Evolutionary conservation across 306 rosid species (phyloP), one percentile per base, ranked within the genome.

Genomic region (Alnus glutinosa): DNA sequence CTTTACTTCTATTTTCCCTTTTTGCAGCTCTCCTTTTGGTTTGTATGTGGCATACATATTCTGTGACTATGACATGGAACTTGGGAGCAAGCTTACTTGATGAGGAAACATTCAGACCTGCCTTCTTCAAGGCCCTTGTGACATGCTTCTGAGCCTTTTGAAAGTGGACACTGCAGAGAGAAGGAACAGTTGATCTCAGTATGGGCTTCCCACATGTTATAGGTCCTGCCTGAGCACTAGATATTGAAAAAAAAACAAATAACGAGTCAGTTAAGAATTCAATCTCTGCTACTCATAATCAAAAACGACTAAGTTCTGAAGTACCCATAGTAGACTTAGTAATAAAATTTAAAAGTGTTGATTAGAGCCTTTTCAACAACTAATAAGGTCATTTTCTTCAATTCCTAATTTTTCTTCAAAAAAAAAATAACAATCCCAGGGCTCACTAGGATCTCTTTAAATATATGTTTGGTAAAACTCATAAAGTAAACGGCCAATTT

Each of bases 191-290:
- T 48, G 97, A 80, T 78, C 89, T 87, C 84, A 87, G 13, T 78
- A 90, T 85, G n/a, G 95, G 97, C 83, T 91, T 93, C 47, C 82
- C 78, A 59, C 93, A 91, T 1, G 83, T 71, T 37, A 91, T 81
- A 2, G 93, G 90, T 66, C 94, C 97, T 7, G 87, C 79, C 80
- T 83, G 82, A 79, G 83, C 84, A 70, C 89, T 91, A 28, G 7
- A 50, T 37, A 58, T 34, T 34, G 1, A 44, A 57, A 62, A 7
- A 1, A 57, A 62, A 49, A 46, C 58, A 70, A 55, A 16, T 19
- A 55, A 72, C 72, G 44, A 74, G 55, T 51, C 77, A 23, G 58
- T 67, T 5, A 64, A 70, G 68, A 75, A 36, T n/a, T 39, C 42
- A 46, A 52, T 39, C 74, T 73, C 78, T 59, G 18, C 63, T 12